Conservation (phyloP, 768 basidiomycete species). For the Psilocybe sp. region DNA sequence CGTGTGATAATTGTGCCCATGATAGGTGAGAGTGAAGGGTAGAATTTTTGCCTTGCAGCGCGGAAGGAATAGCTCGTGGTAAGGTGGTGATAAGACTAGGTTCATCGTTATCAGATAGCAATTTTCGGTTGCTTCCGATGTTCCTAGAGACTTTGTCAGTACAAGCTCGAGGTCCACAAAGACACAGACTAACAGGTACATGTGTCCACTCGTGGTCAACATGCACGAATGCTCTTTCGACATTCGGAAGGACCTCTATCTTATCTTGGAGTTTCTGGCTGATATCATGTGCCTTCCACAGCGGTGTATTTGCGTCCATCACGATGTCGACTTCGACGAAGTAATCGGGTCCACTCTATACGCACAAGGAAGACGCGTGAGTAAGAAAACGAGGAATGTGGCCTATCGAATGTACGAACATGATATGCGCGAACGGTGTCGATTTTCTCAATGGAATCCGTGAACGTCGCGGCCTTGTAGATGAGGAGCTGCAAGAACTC, state of each 20-base stretch:
- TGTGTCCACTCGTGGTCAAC: conserved; percentile 95
- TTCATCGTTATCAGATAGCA: conserved; percentile 13
- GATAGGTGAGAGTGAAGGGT: conserved; percentile 5
- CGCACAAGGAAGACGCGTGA: conserved; percentile 5
- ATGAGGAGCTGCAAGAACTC: conserved; percentile 89
- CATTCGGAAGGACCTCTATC: conserved; percentile 85
- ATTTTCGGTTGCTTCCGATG: conserved; percentile 41
- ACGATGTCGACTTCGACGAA: conserved; percentile 96
- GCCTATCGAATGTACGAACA: conserved; percentile 36
- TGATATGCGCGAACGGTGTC: conserved; percentile 95
- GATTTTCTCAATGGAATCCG: conserved; percentile 77
- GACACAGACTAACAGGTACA: conserved; percentile 35
- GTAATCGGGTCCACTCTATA: conserved; percentile 78
- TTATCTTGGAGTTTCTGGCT: conserved; percentile 85
- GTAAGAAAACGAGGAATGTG: conserved; percentile 4
- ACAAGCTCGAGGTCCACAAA: neutral
- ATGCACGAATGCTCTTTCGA: conserved; percentile 92
- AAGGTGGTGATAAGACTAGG: conserved; percentile 1
- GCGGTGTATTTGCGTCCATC: conserved; percentile 82
- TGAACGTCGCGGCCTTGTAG: conserved; percentile 92
- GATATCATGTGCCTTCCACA: conserved; percentile 87
- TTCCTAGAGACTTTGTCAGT: conserved; percentile 31
- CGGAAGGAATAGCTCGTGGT: neutral
- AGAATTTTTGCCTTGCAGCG: neutral
- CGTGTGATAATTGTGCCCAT: too few relatives aligned